Percentiles rank a stretch among this genome's conserved stretches.
These are phyloP conservation scores for Strigomonas oncopelti DNA, from an alignment of 208 protist genomes.

Conservation along the genomic window DNA sequence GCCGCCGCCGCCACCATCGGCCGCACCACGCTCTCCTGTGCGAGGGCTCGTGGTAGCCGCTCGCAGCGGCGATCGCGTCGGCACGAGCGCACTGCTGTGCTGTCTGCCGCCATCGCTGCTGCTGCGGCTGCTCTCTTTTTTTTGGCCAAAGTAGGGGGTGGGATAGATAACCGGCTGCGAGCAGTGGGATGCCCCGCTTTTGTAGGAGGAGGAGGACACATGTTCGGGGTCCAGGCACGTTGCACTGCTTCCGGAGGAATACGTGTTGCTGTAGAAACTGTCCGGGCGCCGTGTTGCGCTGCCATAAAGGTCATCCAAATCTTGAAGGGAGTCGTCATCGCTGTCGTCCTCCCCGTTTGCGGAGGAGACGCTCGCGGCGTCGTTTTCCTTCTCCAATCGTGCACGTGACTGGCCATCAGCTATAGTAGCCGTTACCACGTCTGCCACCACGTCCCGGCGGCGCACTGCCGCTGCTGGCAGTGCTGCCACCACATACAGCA, in stretches of 20 bases:
- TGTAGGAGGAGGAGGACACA: background rate
- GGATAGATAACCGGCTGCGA: background rate
- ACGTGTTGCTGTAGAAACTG: background rate
- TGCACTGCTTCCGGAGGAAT: background rate
- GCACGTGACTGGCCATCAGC: too few species aligned
- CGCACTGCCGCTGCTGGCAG: too few species aligned
- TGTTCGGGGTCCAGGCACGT: background rate
- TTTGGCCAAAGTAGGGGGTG: background rate
- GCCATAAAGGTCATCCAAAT: background rate
- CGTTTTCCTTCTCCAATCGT: background rate
- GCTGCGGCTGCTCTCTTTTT: background rate
- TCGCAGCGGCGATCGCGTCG: background rate
- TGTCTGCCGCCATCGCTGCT: background rate
- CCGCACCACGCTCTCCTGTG: background rate
- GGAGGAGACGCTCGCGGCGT: too few species aligned
- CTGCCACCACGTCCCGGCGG: too few species aligned
- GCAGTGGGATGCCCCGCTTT: background rate
- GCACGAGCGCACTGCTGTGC: background rate
- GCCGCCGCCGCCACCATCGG: background rate
- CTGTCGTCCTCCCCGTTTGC: background rate
- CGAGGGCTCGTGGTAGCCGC: too few species aligned
- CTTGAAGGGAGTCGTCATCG: background rate
- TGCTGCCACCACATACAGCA: too few species aligned
- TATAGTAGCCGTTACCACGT: too few species aligned
- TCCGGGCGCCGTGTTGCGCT: background rate